phyloP scores from a whole-genome alignment of 805 yeast species.

The Candida bentonensis region DNA sequence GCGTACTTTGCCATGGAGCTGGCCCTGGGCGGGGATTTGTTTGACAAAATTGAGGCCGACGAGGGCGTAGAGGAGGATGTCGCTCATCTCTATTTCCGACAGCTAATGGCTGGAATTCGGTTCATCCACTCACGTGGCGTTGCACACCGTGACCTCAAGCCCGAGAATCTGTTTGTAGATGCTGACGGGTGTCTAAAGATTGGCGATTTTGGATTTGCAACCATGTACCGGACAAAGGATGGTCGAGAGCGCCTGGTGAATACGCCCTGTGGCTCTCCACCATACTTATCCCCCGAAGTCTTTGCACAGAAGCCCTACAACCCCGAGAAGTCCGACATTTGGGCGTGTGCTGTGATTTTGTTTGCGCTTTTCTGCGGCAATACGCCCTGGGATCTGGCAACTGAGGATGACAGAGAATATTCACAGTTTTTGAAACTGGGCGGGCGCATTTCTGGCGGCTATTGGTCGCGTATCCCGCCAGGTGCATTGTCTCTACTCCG shows the following conservation, averaged over 20 bases:
- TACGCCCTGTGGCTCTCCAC: constrained; percentile 59
- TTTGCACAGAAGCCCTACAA: constrained; percentile 34
- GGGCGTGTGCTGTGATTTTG: constrained; percentile 57
- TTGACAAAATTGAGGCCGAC: constrained; percentile 69
- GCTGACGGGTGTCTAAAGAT: constrained; percentile 89
- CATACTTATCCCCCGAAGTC: constrained; percentile 70
- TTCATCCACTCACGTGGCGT: constrained; percentile 67
- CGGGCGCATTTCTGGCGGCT: constrained; percentile 30
- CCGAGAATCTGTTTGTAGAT: constrained; percentile 86
- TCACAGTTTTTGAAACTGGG: constrained; percentile 26
- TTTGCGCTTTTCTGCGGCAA: constrained; percentile 52
- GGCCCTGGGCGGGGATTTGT: constrained; percentile 63
- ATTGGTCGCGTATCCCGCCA: constrained; percentile 43
- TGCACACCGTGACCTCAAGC: constrained; percentile 83
- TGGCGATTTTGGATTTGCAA: constrained; percentile 94
- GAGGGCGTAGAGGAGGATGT: constrained; percentile 51
- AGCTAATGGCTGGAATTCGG: constrained; percentile 55
- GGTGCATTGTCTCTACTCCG: constrained; percentile 37
- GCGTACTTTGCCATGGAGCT: constrained; percentile 54
- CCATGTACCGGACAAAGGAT: constrained; percentile 49
- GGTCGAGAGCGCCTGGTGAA: constrained; percentile 21
- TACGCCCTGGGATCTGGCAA: constrained; percentile 62
- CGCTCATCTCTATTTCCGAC: constrained; percentile 53
- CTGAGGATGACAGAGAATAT: constrained; percentile 35
- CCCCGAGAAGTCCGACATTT: constrained; percentile 44